Base-by-base conservation (phyloP, 176 grass and related monocot genomes). In the Dactylis glomerata region DNA sequence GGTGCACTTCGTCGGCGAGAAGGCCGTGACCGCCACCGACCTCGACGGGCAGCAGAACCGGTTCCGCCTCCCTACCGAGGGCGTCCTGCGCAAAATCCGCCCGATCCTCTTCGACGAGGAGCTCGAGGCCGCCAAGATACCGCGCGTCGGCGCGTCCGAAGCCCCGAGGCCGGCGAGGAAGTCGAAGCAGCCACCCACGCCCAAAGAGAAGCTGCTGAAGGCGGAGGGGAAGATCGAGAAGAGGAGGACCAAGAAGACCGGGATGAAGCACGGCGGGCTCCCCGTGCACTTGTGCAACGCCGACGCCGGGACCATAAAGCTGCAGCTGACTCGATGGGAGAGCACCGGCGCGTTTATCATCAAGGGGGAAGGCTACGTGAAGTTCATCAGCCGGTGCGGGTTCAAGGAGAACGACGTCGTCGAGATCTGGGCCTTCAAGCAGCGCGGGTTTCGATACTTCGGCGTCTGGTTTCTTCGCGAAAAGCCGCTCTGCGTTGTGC, bases 21-120 rank as follows among this genome's bases (percentile, higher is more conserved):
- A 77, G 52, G 0, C 3, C n/a, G 3, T 88, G 16, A 78, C 74
- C 31, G 0, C 0, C 30, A 78, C 73, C n/a, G 80, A 88, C 42
- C 47, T 88, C 51, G 23, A 72, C 64, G 5, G 28, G 73, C 86
- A 79, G 40, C 81, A 83, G 81, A 87, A 77, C 86, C 79, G 86
- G 38, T 69, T 87, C 80, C 72, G 61, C 80, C 8, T 87, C 73
- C 86, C 86, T 10, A 19, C 0, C 3, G 62, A 30, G 4, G 52
- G 52, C 54, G 81, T 38, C 26, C 2, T 12, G 1, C 7, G 9
- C 23, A 15, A 1, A 31, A 64, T 88, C 86, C 74, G 19, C 74
- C 6, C 64, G 16, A 16, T 88, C 11, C 64, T 88, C 41, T 49
- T 13, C 17, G 23, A 4, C 3, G n/a, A 36, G 63, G 81, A 88